Evolutionary conservation across 495 filamentous ascomycete species (phyloP).

Genomic region (Penicillium canariense): DNA sequence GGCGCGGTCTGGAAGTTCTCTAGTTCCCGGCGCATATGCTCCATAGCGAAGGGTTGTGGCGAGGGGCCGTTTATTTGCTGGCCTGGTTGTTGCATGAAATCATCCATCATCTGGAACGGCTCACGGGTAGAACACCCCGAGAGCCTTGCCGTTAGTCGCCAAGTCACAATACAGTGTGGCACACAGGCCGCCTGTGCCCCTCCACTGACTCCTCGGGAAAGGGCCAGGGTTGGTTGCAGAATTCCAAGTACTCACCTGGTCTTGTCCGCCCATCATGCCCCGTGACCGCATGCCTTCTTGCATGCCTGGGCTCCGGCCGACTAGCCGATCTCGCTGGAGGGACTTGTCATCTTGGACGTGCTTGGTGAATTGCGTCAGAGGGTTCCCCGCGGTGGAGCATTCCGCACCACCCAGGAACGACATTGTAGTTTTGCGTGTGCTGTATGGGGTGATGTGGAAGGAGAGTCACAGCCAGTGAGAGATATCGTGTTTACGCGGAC

Average conservation of each 20-base stretch:
- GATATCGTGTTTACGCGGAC: neutral
- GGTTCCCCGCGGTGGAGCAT: slow-evolving; percentile 95
- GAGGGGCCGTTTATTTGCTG: slow-evolving; percentile 51
- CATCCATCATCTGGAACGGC: slow-evolving; percentile 77
- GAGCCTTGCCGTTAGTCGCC: slow-evolving; percentile 21
- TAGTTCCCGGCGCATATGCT: slow-evolving; percentile 65
- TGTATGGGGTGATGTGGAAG: neutral
- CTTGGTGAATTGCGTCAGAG: slow-evolving; percentile 93
- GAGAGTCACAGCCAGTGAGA: neutral
- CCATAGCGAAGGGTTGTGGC: slow-evolving; percentile 64
- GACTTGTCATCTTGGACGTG: slow-evolving; percentile 93
- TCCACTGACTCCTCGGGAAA: slow-evolving; percentile 5
- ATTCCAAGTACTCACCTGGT: slow-evolving; percentile 50
- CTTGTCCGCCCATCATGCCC: slow-evolving; percentile 57
- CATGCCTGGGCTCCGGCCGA: slow-evolving; percentile 63
- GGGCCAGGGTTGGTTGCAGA: neutral
- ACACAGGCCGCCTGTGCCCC: neutral
- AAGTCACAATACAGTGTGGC: neutral
- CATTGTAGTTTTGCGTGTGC: slow-evolving; percentile 51
- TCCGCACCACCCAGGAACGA: slow-evolving; percentile 94
- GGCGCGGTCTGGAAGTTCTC: slow-evolving; percentile 58
- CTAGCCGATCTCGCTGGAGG: slow-evolving; percentile 83
- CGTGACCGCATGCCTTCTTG: slow-evolving; percentile 64
- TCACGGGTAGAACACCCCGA: neutral
- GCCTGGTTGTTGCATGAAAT: slow-evolving; percentile 76